Conservation (phyloP, 2,329 filamentous ascomycete species). For the Pseudonectria buxi region DNA sequence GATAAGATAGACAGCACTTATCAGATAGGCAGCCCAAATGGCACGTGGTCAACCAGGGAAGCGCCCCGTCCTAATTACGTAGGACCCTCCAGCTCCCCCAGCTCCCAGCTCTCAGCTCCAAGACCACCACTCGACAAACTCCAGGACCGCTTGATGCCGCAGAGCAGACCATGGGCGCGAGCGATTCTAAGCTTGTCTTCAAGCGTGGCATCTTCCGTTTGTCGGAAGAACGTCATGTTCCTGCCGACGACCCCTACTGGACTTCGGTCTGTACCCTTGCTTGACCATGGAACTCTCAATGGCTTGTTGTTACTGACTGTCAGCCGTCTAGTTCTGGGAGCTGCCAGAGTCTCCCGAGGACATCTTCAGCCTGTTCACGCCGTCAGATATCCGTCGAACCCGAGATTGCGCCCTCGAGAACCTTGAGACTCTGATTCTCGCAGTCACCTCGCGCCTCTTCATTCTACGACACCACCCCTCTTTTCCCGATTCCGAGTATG, state of each 20-base stretch:
- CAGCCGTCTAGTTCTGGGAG: conserved; percentile 74
- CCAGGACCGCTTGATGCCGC: conserved; percentile 9
- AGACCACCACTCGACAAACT: conserved; percentile 4
- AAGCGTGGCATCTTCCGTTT: conserved; percentile 97
- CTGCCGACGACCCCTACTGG: conserved; percentile 88
- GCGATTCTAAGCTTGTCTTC: conserved; percentile 97
- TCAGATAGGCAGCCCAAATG: not conserved
- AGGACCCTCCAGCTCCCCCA: not conserved
- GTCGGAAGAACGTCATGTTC: conserved; percentile 83
- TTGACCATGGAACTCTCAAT: conserved; percentile 4
- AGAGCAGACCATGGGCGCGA: conserved; percentile 71
- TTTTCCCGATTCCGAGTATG: conserved; percentile 80
- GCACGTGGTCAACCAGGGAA: conserved; percentile 10
- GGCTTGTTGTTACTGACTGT: conserved; percentile 20
- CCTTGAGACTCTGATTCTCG: conserved; percentile 80
- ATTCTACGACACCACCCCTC: conserved; percentile 81
- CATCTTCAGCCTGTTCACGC: conserved; percentile 91
- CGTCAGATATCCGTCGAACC: conserved; percentile 79
- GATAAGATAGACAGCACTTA: conserved; percentile 8
- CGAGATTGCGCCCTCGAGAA: conserved; percentile 81
- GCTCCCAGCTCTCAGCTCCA: conserved; percentile 2
- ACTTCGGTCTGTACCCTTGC: conserved; percentile 60
- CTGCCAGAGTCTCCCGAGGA: conserved; percentile 93
- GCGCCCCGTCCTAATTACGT: too few species aligned
- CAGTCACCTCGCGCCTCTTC: conserved; percentile 75